These are phyloP conservation scores for Ballota nigra DNA, from an alignment of 257 asterid species.

Conservation along the genomic window DNA sequence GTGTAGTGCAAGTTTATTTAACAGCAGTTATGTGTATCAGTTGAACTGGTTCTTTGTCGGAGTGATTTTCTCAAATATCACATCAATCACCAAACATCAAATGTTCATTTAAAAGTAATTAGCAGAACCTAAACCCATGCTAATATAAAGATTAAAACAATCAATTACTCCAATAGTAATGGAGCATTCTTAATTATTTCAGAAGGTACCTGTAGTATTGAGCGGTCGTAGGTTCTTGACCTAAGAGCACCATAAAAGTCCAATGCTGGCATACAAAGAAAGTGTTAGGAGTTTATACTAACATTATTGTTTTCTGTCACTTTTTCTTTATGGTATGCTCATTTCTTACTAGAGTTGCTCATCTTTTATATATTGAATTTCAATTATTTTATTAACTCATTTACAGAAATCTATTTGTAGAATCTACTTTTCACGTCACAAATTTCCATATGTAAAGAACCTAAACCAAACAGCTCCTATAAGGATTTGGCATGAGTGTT, in stretches of 20 bases:
- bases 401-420: neutral
- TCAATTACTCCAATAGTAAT: neutral
- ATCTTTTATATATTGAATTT: neutral
- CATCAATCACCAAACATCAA: neutral
- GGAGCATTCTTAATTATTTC: neutral
- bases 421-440: neutral
- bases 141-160: neutral
- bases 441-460: neutral
- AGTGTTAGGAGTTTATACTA: neutral
- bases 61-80: neutral
- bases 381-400: neutral
- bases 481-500: neutral
- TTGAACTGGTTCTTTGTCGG: neutral
- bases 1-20: neutral
- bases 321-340: neutral
- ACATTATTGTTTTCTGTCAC: neutral
- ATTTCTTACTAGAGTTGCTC: neutral
- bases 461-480: neutral
- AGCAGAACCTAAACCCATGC: conserved; percentile 3
- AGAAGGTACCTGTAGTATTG: conserved; percentile 63
- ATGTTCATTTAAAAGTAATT: neutral
- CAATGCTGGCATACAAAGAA: conserved; percentile 56
- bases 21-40: neutral
- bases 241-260: conserved; percentile 95
- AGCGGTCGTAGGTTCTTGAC: conserved; percentile 86